These are phyloP conservation scores for Tetracladium marchalianum DNA, from an alignment of 495 filamentous ascomycete species.

Conservation along the genomic window DNA sequence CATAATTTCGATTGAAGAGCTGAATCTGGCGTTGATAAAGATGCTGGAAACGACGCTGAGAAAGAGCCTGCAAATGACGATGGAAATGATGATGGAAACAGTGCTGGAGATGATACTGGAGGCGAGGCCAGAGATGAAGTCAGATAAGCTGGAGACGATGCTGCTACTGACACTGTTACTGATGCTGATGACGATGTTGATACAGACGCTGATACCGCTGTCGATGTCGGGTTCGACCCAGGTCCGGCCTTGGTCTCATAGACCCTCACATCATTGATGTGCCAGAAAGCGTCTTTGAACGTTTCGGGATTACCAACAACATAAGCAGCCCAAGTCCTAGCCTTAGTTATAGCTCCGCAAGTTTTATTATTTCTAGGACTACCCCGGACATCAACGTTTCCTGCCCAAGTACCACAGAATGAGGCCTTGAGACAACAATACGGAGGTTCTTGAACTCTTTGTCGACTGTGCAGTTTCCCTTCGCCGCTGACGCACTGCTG, in stretches of 20 bases:
- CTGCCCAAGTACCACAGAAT: conserved; percentile 89
- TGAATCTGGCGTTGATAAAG: too few relatives aligned
- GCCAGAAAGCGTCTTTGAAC: conserved; percentile 60
- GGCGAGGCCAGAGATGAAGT: too few relatives aligned
- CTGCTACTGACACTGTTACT: too few relatives aligned
- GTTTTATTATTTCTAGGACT: too few relatives aligned
- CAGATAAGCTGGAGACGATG: too few relatives aligned
- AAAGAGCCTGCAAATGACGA: too few relatives aligned
- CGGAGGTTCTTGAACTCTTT: conserved; percentile 58
- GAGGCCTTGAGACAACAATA: conserved; percentile 74
- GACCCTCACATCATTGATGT: conserved; percentile 59
- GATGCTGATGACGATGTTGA: too few relatives aligned
- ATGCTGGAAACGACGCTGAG: too few relatives aligned
- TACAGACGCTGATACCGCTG: too few relatives aligned
- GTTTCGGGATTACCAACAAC: conserved; percentile 52
- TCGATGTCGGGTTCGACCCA: neutral
- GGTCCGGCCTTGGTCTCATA: conserved; percentile 30
- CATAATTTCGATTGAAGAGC: too few relatives aligned
- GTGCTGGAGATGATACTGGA: too few relatives aligned
- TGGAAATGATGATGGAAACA: too few relatives aligned
- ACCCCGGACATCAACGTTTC: conserved; percentile 41
- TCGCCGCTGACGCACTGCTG: conserved; percentile 24
- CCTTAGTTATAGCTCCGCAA: conserved; percentile 33
- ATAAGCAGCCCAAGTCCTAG: conserved; percentile 48
- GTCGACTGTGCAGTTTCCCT: conserved; percentile 48